Conservation (phyloP, 2,329 filamentous ascomycete species). For the Fusarium sp. region DNA sequence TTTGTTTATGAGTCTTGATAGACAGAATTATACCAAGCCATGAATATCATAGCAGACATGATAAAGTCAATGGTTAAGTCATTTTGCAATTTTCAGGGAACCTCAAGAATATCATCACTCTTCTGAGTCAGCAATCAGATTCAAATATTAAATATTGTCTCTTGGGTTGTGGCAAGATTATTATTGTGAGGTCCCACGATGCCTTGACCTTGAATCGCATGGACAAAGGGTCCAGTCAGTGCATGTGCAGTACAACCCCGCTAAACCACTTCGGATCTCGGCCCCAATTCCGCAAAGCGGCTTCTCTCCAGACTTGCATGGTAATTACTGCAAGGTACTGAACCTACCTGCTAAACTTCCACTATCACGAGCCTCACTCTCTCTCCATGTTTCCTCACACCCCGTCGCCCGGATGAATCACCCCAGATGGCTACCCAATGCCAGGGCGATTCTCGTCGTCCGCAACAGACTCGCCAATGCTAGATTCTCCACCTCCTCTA, state of each 20-base stretch:
- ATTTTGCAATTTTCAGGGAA: background rate
- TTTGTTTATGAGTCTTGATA: too few species aligned
- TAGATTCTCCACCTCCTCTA: background rate
- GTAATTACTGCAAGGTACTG: background rate
- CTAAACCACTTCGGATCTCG: conserved; percentile 35
- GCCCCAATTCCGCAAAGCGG: conserved; percentile 22
- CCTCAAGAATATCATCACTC: too few species aligned
- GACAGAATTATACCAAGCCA: too few species aligned
- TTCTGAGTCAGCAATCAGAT: background rate
- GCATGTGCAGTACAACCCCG: conserved; percentile 6
- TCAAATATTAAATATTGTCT: background rate
- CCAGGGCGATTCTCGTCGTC: conserved; percentile 37
- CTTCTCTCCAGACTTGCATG: conserved; percentile 2
- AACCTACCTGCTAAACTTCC: background rate
- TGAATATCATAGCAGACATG: too few species aligned
- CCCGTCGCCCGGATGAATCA: conserved; percentile 48
- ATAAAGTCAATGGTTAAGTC: too few species aligned
- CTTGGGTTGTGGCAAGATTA: background rate
- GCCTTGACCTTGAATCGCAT: background rate
- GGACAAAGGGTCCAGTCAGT: background rate
- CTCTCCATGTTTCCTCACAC: conserved; percentile 34
- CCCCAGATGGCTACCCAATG: conserved; percentile 45
- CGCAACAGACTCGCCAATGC: conserved; percentile 17
- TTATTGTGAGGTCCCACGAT: background rate
- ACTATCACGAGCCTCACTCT: background rate